Evolutionary conservation across 257 asterid genomes (phyloP).

Genomic region (Plantago elongata): DNA sequence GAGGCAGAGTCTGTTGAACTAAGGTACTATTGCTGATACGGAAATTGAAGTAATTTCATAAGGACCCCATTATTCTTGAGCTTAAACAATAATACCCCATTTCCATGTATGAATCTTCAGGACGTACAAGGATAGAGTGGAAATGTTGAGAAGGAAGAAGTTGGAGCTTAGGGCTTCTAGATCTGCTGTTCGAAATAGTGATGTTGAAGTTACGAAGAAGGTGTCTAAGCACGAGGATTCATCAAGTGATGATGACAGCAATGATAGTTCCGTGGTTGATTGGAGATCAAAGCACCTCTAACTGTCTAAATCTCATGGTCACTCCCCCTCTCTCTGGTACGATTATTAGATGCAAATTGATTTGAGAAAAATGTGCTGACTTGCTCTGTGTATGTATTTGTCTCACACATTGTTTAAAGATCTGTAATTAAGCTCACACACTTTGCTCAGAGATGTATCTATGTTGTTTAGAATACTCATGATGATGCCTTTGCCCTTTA

Average conservation of each 20-base stretch:
- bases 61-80: slow-evolving; percentile 10
- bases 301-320: not conserved
- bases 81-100: slow-evolving; percentile 7
- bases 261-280: slow-evolving; percentile 56
- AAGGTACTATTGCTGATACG: slow-evolving; percentile 37
- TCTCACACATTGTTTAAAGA: no score
- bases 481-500: no score
- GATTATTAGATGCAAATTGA: no score
- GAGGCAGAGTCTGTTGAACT: slow-evolving; percentile 84
- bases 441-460: no score
- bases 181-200: slow-evolving; percentile 38
- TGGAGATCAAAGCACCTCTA: slow-evolving; percentile 92
- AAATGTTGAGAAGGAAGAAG: slow-evolving; percentile 61
- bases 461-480: no score
- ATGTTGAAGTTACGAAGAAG: slow-evolving; percentile 25
- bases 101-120: slow-evolving; percentile 32
- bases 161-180: slow-evolving; percentile 64
- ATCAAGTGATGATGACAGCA: slow-evolving; percentile 62
- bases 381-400: no score
- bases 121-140: slow-evolving; percentile 62
- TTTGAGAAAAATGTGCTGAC: no score
- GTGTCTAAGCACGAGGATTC: slow-evolving; percentile 36
- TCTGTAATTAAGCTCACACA: no score
- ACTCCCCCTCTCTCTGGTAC: no score
- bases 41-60: slow-evolving; percentile 9